Evolutionary conservation across 73 alveolate genomes (phyloP).

Genomic region (Durusdinium trenchii): DNA sequence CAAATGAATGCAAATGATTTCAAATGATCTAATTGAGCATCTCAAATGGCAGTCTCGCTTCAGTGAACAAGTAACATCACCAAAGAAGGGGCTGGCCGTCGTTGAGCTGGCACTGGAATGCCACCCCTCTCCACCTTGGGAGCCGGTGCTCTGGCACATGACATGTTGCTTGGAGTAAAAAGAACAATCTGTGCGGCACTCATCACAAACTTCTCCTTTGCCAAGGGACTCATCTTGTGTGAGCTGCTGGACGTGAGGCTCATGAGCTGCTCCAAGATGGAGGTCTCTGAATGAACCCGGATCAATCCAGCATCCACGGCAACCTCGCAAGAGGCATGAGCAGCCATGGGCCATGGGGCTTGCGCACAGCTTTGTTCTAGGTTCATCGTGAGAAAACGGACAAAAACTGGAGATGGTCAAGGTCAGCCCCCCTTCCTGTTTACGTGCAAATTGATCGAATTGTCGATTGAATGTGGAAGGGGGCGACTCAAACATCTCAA

Average conservation of each 20-base stretch:
- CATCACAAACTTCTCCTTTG: background rate
- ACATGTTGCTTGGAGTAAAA: too few relatives aligned
- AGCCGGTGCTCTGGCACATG: background rate
- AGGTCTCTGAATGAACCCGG: conserved; percentile 63
- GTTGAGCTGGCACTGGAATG: conserved; percentile 87
- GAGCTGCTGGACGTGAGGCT: conserved; percentile 39
- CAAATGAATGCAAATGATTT: too few relatives aligned
- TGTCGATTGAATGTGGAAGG: too few relatives aligned
- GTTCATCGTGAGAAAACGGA: too few relatives aligned
- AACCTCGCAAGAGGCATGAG: background rate
- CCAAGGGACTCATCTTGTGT: conserved; percentile 21
- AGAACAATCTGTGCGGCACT: too few relatives aligned
- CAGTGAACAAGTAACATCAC: too few relatives aligned
- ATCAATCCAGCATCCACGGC: conserved; percentile 86
- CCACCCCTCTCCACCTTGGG: conserved; percentile 82
- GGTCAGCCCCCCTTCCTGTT: too few relatives aligned
- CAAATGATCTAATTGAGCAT: too few relatives aligned
- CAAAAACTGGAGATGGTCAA: too few relatives aligned
- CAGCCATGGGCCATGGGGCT: background rate
- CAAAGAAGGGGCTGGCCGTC: conserved; percentile 53
- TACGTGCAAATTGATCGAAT: too few relatives aligned
- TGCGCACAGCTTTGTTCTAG: background rate
- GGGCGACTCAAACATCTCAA: too few relatives aligned
- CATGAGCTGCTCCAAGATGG: conserved; percentile 89
- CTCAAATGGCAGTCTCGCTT: background rate